Base-by-base conservation (phyloP, 2,329 filamentous ascomycete species). In the Chaetomium globosum region DNA sequence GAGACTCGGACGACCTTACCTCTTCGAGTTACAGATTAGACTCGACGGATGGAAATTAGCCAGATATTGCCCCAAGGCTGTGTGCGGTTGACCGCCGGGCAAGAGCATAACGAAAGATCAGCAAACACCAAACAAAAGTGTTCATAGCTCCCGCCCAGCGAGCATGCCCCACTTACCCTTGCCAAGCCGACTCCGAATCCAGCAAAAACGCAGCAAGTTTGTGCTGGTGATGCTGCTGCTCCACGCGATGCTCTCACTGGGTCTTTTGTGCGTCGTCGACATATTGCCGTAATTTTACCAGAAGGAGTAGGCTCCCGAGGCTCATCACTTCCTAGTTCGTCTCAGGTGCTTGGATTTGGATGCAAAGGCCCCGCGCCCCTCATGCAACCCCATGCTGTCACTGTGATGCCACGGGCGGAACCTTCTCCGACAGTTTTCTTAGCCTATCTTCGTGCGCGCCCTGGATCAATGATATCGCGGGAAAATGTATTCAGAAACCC, bases 51-150 rank as follows among this genome's bases (percentile, higher is more conserved):
- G 19, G 39, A n/a, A 56, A 62, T 62, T 23, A 43, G 4, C 23
- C 43, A 31, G 30, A 30, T 52, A 51, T 52, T 52, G 31, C n/a
- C 21, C 19, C n/a, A 12, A 49, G 12, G 30, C 19, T 21, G n/a
- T 60, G 33, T 13, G 6, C 23, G 28, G 21, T 52, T 70, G 68
- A 62, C 59, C 55, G 62, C 46, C 61, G 64, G 54, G 59, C 61
- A 62, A 54, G 61, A 66, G 67, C 65, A 70, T 65, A 61, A 63
- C 59, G 60, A 64, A 3, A 3, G 57, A 63, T 23, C 43, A 31
- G 59, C 67, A 70, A 65, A 67, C 65, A 65, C 61, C 64, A 64
- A 66, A 62, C 39, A 55, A 54, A 54, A 54, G 21, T 21, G 4
- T 58, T n/a, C 23, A 39, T 23, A 16, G 39, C 13, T 39, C 30